A percentile compares a stretch with the other conserved stretches of the same genome.
phyloP scores from a whole-genome alignment of 768 basidiomycete species.

The Cystofilobasidium bisporidii region DNA sequence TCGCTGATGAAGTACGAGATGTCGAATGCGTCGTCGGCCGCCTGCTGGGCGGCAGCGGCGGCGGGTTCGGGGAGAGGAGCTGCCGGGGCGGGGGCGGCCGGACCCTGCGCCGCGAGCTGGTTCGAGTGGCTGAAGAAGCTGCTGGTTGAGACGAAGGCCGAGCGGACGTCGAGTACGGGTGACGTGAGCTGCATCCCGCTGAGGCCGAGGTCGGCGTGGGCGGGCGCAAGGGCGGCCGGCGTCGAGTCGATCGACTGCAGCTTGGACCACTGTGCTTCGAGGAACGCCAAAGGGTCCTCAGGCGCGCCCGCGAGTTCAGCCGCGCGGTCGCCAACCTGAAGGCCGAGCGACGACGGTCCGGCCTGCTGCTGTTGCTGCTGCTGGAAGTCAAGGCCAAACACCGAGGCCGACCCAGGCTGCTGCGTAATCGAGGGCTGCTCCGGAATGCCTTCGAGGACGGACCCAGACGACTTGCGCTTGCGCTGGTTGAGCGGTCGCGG shows the following conservation, averaged over 20 bases:
- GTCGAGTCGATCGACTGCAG: slow-evolving; percentile 13
- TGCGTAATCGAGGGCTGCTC: too few relatives aligned
- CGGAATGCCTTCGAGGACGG: slow-evolving; percentile 11
- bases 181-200: background rate
- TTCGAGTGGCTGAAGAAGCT: background rate
- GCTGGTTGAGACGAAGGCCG: background rate
- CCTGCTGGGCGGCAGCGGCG: background rate
- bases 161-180: background rate
- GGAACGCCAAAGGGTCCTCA: slow-evolving; percentile 24
- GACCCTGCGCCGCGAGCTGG: background rate
- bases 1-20: slow-evolving; percentile 26
- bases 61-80: background rate
- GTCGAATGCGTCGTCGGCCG: slow-evolving; percentile 22
- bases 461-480: slow-evolving; percentile 18
- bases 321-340: slow-evolving; percentile 16
- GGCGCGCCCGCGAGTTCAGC: background rate
- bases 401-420: background rate
- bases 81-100: background rate
- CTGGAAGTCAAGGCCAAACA: background rate
- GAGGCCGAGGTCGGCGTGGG: slow-evolving; percentile 1
- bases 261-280: slow-evolving; percentile 16
- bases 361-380: background rate
- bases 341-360: slow-evolving; percentile 16
- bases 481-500: background rate
- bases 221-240: background rate